Evolutionary conservation across 345 rosid genomes (phyloP).

Genomic region (Heritiera littoralis): DNA sequence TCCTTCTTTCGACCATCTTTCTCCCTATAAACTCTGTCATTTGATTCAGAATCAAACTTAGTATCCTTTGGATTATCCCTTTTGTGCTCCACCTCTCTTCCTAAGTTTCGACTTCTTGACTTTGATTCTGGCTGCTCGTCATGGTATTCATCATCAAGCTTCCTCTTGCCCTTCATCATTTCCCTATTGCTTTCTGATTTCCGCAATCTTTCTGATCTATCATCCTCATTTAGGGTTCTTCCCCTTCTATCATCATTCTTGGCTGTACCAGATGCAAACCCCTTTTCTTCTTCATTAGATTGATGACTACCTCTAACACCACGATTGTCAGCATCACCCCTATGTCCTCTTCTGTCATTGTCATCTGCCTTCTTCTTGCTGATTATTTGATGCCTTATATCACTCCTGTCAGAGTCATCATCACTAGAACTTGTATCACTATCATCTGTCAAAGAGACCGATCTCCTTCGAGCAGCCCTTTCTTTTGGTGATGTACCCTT

Average conservation of each 20-base stretch:
- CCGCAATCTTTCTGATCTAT: slow-evolving; percentile 14
- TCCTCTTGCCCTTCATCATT: slow-evolving; percentile 35
- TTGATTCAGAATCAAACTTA: slow-evolving; percentile 17
- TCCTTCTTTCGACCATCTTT: slow-evolving; percentile 25
- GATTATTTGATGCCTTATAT: slow-evolving; percentile 23
- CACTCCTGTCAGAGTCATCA: slow-evolving; percentile 24
- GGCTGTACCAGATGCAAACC: slow-evolving; percentile 16
- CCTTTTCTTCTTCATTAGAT: slow-evolving; percentile 21
- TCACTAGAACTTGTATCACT: slow-evolving; percentile 17
- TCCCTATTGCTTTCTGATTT: slow-evolving; percentile 24
- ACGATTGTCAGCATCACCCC: slow-evolving; percentile 8
- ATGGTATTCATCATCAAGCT: slow-evolving; percentile 24
- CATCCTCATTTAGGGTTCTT: slow-evolving; percentile 24
- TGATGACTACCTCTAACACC: neutral
- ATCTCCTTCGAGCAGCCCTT: slow-evolving; percentile 19
- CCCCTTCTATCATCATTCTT: slow-evolving; percentile 22
- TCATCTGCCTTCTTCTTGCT: slow-evolving; percentile 13
- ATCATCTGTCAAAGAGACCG: slow-evolving; percentile 11
- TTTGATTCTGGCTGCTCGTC: slow-evolving; percentile 28
- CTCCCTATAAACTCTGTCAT: slow-evolving; percentile 15
- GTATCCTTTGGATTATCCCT: slow-evolving; percentile 16
- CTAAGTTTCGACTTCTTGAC: slow-evolving; percentile 27
- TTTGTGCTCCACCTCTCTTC: slow-evolving; percentile 11
- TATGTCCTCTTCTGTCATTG: slow-evolving; percentile 8
- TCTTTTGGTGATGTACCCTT: slow-evolving; percentile 14